Percentiles rank a stretch among this genome's conserved stretches.
These are phyloP conservation scores for Sarcomyxa edulis DNA, from an alignment of 768 basidiomycete species.

Conservation along the genomic window DNA sequence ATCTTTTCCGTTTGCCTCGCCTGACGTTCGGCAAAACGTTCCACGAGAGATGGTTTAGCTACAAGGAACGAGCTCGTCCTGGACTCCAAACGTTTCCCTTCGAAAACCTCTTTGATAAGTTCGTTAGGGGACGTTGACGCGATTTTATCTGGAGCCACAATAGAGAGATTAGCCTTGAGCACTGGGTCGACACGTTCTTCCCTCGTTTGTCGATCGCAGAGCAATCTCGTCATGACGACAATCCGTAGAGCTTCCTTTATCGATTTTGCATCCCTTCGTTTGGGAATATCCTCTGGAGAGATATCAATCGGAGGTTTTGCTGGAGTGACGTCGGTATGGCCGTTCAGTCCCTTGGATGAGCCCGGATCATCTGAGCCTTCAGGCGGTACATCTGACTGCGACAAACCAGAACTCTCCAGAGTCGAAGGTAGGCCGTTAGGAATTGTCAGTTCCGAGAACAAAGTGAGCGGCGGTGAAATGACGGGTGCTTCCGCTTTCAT, in stretches of 20 bases:
- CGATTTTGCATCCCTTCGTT: slow-evolving; percentile 34
- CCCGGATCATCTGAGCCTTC: neutral
- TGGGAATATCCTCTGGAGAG: slow-evolving; percentile 32
- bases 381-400: slow-evolving; percentile 1
- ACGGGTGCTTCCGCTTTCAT: no score
- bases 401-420: no score
- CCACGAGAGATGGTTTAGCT: slow-evolving; percentile 44
- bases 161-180: slow-evolving; percentile 51
- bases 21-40: slow-evolving; percentile 51
- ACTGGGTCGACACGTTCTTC: slow-evolving; percentile 61
- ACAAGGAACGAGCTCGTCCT: slow-evolving; percentile 31
- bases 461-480: no score
- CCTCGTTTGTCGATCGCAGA: slow-evolving; percentile 54
- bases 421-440: no score
- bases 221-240: slow-evolving; percentile 56
- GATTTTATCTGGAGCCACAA: slow-evolving; percentile 23
- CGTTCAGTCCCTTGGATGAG: neutral
- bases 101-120: slow-evolving; percentile 43
- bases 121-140: slow-evolving; percentile 32
- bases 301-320: no score
- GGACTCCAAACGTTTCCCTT: slow-evolving; percentile 25
- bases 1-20: slow-evolving; percentile 48
- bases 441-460: no score
- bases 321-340: neutral
- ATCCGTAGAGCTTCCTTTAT: slow-evolving; percentile 58